Percentiles rank a stretch among this genome's conserved stretches.
These are phyloP conservation scores for Kluyveromyces sp. DNA, from an alignment of 1,139 yeast species.

Conservation along the genomic window DNA sequence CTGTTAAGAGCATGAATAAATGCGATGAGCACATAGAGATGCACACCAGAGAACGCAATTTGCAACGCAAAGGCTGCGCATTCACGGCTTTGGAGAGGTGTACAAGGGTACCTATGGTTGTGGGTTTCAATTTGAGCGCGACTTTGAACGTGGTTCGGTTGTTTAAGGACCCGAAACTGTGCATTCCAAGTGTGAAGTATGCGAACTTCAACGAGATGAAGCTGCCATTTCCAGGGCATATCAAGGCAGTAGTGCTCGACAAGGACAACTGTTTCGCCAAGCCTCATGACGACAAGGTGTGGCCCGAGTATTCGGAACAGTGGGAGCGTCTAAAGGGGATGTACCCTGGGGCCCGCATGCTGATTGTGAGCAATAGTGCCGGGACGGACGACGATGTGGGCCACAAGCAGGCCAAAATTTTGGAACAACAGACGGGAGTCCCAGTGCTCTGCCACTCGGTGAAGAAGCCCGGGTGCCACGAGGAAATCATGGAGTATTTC, in stretches of 20 bases:
- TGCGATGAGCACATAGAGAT: no score
- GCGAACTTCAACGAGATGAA: slow-evolving; percentile 57
- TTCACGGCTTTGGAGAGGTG: no score
- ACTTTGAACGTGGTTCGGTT: slow-evolving; percentile 60
- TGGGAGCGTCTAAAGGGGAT: slow-evolving; percentile 49
- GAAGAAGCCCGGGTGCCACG: slow-evolving; percentile 85
- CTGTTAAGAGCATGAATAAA: no score
- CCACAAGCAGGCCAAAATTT: slow-evolving; percentile 51
- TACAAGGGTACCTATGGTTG: slow-evolving; percentile 1
- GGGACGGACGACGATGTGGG: slow-evolving; percentile 73
- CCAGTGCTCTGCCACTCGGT: slow-evolving; percentile 67
- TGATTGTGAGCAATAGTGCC: slow-evolving; percentile 89
- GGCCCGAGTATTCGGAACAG: slow-evolving; percentile 59
- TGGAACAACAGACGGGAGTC: slow-evolving; percentile 67
- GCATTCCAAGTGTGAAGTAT: slow-evolving; percentile 60
- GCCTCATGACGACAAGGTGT: slow-evolving; percentile 72
- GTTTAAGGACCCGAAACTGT: slow-evolving; percentile 54
- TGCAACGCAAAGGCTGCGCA: no score
- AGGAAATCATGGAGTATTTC: slow-evolving; percentile 60
- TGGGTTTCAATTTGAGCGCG: slow-evolving; percentile 51
- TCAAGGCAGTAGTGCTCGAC: slow-evolving; percentile 80
- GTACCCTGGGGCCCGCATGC: slow-evolving; percentile 59
- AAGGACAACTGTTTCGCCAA: slow-evolving; percentile 93
- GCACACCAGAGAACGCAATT: no score
- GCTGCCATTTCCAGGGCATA: slow-evolving; percentile 40